These are phyloP conservation scores for Phialophora verrucosa DNA, from an alignment of 2,329 filamentous ascomycete genomes.

Conservation along the genomic window DNA sequence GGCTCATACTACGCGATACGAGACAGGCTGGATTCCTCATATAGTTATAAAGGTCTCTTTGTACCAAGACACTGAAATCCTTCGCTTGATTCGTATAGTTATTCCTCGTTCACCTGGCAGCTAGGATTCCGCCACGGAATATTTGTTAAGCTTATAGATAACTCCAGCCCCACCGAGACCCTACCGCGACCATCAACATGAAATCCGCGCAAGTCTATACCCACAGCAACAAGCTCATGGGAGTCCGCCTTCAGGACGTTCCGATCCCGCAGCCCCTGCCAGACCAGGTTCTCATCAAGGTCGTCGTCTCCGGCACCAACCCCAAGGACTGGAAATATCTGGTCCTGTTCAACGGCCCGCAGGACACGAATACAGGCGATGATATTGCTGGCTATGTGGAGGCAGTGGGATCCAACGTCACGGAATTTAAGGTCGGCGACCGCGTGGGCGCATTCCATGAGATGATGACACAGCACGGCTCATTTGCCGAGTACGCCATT, in stretches of 20 bases:
- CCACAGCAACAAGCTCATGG: not conserved
- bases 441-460: constrained; percentile 58
- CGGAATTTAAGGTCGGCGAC: constrained; percentile 62
- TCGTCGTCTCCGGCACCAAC: constrained; percentile 51
- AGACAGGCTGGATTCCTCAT: not conserved
- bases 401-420: constrained; percentile 57
- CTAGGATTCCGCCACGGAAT: not conserved
- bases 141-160: not conserved
- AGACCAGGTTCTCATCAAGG: constrained; percentile 49
- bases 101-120: not conserved
- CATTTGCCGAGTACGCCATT: constrained; percentile 63
- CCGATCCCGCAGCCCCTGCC: constrained; percentile 49
- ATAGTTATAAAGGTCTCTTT: not conserved
- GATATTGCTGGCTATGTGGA: constrained; percentile 60
- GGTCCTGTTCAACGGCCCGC: not conserved
- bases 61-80: not conserved
- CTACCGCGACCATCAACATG: not conserved
- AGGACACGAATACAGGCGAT: constrained; percentile 53
- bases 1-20: not conserved
- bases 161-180: too few relatives aligned
- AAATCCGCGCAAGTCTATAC: constrained; percentile 1
- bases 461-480: constrained; percentile 58
- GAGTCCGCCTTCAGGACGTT: constrained; percentile 2
- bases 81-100: not conserved
- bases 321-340: constrained; percentile 56